Conservation (phyloP, 768 basidiomycete genomes). For the Hydnomerulius pinastri region DNA sequence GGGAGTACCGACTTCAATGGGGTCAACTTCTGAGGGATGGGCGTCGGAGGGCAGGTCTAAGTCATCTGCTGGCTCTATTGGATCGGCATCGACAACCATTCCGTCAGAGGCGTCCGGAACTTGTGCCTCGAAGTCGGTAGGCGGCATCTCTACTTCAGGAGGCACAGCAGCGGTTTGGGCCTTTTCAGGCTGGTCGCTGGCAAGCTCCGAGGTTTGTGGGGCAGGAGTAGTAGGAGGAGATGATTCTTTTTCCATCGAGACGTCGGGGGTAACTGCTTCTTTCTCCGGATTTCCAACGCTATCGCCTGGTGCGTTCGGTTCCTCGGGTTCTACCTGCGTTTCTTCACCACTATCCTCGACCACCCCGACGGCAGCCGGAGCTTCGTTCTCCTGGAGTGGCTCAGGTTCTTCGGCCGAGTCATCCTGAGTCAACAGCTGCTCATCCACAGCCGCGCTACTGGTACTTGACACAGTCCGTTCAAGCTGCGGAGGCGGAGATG, state of each 20-base stretch:
- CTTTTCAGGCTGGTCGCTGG: not conserved
- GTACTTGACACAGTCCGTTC: slow-evolving; percentile 31
- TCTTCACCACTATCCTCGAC: slow-evolving; percentile 16
- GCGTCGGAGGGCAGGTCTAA: slow-evolving; percentile 20
- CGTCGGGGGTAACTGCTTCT: not conserved
- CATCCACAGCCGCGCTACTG: slow-evolving; percentile 35
- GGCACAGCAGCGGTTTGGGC: not conserved
- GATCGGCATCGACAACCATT: slow-evolving; percentile 35
- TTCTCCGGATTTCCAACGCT: not conserved
- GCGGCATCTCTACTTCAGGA: slow-evolving; percentile 21
- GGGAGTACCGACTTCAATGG: slow-evolving; percentile 27
- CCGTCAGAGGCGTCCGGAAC: not conserved
- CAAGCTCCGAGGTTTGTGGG: not conserved
- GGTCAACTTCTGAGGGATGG: slow-evolving; percentile 21
- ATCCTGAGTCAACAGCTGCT: slow-evolving; percentile 11
- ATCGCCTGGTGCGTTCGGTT: slow-evolving; percentile 16
- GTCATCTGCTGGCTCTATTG: slow-evolving; percentile 47
- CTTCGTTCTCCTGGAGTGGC: not conserved
- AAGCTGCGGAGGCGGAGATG: slow-evolving; percentile 16
- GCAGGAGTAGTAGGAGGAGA: not conserved
- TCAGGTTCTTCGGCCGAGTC: not conserved
- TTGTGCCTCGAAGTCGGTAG: not conserved
- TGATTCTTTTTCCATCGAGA: not conserved
- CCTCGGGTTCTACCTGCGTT: slow-evolving; percentile 21
- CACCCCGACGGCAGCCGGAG: not conserved